Evolutionary conservation across 2,329 filamentous ascomycete genomes (phyloP).

Genomic region (Trichoderma sp.): DNA sequence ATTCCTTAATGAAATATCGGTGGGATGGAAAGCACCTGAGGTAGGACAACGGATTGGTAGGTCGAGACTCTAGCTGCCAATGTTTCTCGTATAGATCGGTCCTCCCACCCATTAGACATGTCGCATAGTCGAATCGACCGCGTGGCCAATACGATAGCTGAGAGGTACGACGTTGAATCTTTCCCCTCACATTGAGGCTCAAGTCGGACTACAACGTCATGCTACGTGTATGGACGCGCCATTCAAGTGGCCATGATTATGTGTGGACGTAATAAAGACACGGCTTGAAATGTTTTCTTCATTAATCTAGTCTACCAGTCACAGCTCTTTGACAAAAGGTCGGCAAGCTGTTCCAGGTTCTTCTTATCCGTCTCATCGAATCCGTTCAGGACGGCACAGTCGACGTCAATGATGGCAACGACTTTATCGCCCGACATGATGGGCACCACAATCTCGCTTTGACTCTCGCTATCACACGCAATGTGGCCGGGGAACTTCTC

Average conservation of each 20-base stretch:
- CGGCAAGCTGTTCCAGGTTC: slow-evolving; percentile 64
- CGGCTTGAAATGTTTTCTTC: background rate
- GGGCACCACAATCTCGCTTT: slow-evolving; percentile 80
- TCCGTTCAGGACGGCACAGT: slow-evolving; percentile 64
- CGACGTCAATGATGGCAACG: slow-evolving; percentile 75
- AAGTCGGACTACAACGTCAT: background rate
- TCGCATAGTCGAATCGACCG: background rate
- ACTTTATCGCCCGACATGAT: slow-evolving; percentile 52
- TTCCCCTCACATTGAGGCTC: background rate
- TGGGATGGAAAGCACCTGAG: background rate
- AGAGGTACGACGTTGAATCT: background rate
- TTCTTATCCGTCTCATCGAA: slow-evolving; percentile 66
- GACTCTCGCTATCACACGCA: slow-evolving; percentile 72
- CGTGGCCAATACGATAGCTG: background rate
- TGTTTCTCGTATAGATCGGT: background rate
- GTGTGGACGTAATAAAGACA: background rate
- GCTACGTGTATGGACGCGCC: background rate
- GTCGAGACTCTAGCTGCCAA: background rate
- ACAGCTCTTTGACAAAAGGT: slow-evolving; percentile 56
- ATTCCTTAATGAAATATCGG: background rate
- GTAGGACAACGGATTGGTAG: background rate
- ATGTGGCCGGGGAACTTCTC: slow-evolving; percentile 76
- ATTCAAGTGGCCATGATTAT: background rate
- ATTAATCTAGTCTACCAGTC: slow-evolving; percentile 52
- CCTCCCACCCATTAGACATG: background rate